Evolutionary conservation across 805 yeast genomes (phyloP), one percentile per base, ranked within the genome.

Genomic region (Komagataella pastoris): DNA sequence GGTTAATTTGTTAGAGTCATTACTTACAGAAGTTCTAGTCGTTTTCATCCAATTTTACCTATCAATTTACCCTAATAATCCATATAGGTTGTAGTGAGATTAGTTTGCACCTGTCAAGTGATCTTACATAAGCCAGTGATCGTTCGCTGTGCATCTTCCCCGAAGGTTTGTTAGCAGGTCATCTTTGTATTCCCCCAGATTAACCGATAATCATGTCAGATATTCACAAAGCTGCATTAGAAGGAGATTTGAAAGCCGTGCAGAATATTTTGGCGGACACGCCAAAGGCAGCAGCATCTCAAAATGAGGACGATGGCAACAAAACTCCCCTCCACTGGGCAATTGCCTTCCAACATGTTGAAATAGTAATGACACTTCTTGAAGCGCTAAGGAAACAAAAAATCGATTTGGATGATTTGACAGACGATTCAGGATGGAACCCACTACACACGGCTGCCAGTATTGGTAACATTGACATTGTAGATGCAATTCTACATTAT

Each of bases 291-390:
- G 75, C 77, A 0, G 57, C 74, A 2, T 50, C 59, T 14, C 71
- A 64, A 54, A 97, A 90, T 63, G 75, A 72, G 2, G 97, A 89
- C 60, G 40, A 30, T 30, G 40, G 40, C 1, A 83, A 81, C 1
- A 74, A 97, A 56, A 80, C 85, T 2, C 85, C 96, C 2, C 67
- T 89, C 49, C 95, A 88, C 63, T 90, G 97, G 97, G 96, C 97
- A 1, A 79, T 83, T 24, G 78, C 95, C 1, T 73, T 73, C 57
- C 76, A 78, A 49, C 73, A 81, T 52, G 58, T 66, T 5, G 80
- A 77, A 24, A 70, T 83, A 17, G 79, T 79, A 0, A 65, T 73
- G 14, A 57, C 75, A 44, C 60, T 83, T 6, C 63, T 72, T 52
- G 68, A 65, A 52, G 73, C 70, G 44, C 70, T 56, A 1, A 57